Percentiles rank a stretch among this genome's conserved stretches.
Evolutionary conservation across 2,329 filamentous ascomycete genomes (phyloP).

Genomic region (Beauveria brongniartii): DNA sequence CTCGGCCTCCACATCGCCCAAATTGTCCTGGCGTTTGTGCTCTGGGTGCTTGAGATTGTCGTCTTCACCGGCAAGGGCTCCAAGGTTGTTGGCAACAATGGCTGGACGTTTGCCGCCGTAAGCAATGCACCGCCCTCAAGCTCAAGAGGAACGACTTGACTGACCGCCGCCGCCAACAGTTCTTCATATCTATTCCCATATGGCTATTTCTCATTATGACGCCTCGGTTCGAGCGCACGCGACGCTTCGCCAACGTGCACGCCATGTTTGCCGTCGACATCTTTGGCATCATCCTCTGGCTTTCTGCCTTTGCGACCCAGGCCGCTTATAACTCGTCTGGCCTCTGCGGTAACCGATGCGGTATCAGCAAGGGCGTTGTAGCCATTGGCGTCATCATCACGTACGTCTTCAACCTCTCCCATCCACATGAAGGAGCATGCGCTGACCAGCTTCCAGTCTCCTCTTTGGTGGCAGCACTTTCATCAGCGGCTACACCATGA

Average conservation of each 20-base stretch:
- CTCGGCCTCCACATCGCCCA: slow-evolving; percentile 49
- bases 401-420: slow-evolving; percentile 34
- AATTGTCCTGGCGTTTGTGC: slow-evolving; percentile 44
- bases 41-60: slow-evolving; percentile 52
- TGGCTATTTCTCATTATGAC: slow-evolving; percentile 60
- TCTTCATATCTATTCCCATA: slow-evolving; percentile 55
- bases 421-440: not conserved
- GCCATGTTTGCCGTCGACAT: slow-evolving; percentile 52
- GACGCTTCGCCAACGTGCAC: slow-evolving; percentile 53
- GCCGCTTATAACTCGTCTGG: slow-evolving; percentile 53
- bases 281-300: slow-evolving; percentile 54
- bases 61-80: slow-evolving; percentile 44
- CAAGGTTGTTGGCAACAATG: slow-evolving; percentile 47
- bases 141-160: not conserved
- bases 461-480: slow-evolving; percentile 45
- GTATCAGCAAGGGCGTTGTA: slow-evolving; percentile 55
- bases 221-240: slow-evolving; percentile 54
- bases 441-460: slow-evolving; percentile 34
- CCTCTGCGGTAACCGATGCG: slow-evolving; percentile 48
- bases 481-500: slow-evolving; percentile 51
- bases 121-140: slow-evolving; percentile 18
- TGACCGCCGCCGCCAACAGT: slow-evolving; percentile 33
- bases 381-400: slow-evolving; percentile 54
- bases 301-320: slow-evolving; percentile 59
- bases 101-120: slow-evolving; percentile 58